Percentiles rank a stretch among this genome's conserved stretches.
Evolutionary conservation across 768 basidiomycete species (phyloP).

Genomic region (Kwoniella sp.): DNA sequence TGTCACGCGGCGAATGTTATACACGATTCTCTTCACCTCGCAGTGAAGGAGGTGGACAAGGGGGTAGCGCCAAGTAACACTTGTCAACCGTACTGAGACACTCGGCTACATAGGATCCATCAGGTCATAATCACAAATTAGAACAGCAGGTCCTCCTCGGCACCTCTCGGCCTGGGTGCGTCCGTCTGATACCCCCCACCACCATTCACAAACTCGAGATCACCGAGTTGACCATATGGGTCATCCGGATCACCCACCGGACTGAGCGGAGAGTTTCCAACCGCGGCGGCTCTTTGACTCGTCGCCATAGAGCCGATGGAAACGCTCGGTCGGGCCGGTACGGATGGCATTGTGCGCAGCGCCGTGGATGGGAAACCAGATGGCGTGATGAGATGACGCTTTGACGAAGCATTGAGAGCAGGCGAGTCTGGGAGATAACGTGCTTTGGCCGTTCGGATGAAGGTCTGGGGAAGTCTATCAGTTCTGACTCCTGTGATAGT

Average conservation of each 20-base stretch:
- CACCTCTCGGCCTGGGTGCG: slow-evolving; percentile 62
- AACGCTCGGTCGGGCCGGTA: slow-evolving; percentile 1
- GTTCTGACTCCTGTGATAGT: background rate
- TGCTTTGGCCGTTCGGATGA: slow-evolving; percentile 83
- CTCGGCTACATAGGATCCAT: too few species aligned
- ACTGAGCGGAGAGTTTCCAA: slow-evolving; percentile 3
- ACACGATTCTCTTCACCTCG: too few species aligned
- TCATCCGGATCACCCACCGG: slow-evolving; percentile 51
- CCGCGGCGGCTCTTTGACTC: background rate
- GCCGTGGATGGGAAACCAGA: slow-evolving; percentile 9
- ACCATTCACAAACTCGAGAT: slow-evolving; percentile 37
- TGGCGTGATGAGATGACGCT: slow-evolving; percentile 50
- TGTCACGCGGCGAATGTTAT: too few species aligned
- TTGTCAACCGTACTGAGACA: too few species aligned
- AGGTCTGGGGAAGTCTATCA: slow-evolving; percentile 58
- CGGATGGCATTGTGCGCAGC: background rate
- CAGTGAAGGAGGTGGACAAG: too few species aligned
- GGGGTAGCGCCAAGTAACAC: too few species aligned
- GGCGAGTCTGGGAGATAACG: slow-evolving; percentile 80
- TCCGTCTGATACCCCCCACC: slow-evolving; percentile 56
- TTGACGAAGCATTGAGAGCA: slow-evolving; percentile 77
- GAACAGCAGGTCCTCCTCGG: slow-evolving; percentile 67
- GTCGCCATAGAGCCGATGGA: slow-evolving; percentile 34
- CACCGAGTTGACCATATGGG: slow-evolving; percentile 77
- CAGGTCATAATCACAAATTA: slow-evolving; percentile 11